These are phyloP conservation scores for Fraxinus angustifolia DNA, from an alignment of 305 asterid genomes.

Conservation along the genomic window DNA sequence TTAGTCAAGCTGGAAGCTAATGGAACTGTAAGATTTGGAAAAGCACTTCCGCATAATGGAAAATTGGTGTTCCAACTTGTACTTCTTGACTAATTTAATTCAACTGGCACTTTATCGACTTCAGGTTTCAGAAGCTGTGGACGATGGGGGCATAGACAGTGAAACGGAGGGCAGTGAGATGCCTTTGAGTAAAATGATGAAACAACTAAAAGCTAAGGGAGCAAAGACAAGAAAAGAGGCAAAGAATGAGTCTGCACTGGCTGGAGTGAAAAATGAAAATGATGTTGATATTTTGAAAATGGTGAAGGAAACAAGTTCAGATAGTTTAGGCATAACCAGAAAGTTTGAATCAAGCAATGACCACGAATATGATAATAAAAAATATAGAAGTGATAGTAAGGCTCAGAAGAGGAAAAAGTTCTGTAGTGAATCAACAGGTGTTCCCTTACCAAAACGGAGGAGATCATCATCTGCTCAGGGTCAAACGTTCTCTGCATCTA, in stretches of 20 bases:
- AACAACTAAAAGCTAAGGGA: slow-evolving; percentile 79
- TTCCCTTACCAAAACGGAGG: slow-evolving; percentile 72
- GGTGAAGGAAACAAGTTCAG: slow-evolving; percentile 80
- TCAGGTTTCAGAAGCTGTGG: slow-evolving; percentile 62
- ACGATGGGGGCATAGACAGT: slow-evolving; percentile 73
- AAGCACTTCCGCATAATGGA: neutral
- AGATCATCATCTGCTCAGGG: slow-evolving; percentile 65
- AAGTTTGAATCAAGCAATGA: slow-evolving; percentile 73
- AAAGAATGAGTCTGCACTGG: slow-evolving; percentile 47
- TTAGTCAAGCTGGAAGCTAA: slow-evolving; percentile 73
- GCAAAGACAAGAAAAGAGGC: slow-evolving; percentile 76
- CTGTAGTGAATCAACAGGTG: slow-evolving; percentile 46
- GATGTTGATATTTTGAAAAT: slow-evolving; percentile 73
- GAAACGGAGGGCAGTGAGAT: slow-evolving; percentile 91
- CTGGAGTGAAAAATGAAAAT: slow-evolving; percentile 42
- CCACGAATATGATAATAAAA: slow-evolving; percentile 42
- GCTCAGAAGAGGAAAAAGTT: slow-evolving; percentile 56
- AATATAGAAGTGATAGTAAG: slow-evolving; percentile 36
- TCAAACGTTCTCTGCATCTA: slow-evolving; percentile 36
- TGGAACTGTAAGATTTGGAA: slow-evolving; percentile 56
- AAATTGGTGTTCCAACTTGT: slow-evolving; percentile 1
- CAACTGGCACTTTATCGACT: slow-evolving; percentile 25
- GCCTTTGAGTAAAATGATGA: slow-evolving; percentile 84
- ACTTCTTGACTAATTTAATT: slow-evolving; percentile 22
- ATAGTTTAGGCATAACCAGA: slow-evolving; percentile 44